Conservation (phyloP, 2,329 filamentous ascomycete species). For the Plenodomus tracheiphilus region DNA sequence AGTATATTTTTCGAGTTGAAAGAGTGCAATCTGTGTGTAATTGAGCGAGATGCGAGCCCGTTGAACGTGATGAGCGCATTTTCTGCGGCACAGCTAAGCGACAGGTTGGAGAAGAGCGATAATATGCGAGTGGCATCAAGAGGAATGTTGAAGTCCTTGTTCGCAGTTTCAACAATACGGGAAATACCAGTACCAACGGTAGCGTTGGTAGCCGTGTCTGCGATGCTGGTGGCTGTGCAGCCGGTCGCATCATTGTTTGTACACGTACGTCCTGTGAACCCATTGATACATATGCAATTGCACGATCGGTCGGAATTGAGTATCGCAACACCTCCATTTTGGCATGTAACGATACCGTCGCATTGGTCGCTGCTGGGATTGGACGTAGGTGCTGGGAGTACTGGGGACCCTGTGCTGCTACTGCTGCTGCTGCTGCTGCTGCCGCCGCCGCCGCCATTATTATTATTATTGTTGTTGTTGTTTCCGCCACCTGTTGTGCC, state of each 20-base stretch:
- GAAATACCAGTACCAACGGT: conserved; percentile 82
- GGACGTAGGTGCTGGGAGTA: conserved; percentile 24
- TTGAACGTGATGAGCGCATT: conserved; percentile 88
- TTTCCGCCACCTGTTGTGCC: conserved; percentile 19
- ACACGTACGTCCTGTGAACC: conserved; percentile 73
- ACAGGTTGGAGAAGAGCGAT: conserved; percentile 72
- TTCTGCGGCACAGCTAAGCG: conserved; percentile 79
- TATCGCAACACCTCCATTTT: conserved; percentile 80
- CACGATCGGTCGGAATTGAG: conserved; percentile 66
- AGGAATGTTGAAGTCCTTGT: conserved; percentile 73
- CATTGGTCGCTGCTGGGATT: conserved; percentile 52
- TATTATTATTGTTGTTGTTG: conserved; percentile 17
- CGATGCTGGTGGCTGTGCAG: conserved; percentile 58
- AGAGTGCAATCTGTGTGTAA: conserved; percentile 13
- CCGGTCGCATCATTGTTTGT: conserved; percentile 52
- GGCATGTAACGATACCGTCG: conserved; percentile 64
- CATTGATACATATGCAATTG: conserved; percentile 85
- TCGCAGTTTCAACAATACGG: conserved; percentile 67
- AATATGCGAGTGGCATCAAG: conserved; percentile 72
- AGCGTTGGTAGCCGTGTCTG: conserved; percentile 55
- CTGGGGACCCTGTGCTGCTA: conserved; percentile 11
- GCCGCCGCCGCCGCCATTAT: no score
- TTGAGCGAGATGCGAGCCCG: conserved; percentile 46
- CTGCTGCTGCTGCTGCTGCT: conserved; percentile 1
- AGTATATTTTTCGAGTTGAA: conserved; percentile 23